Conservation (phyloP, 2,329 filamentous ascomycete species). For the Domatiomyces globalis region DNA sequence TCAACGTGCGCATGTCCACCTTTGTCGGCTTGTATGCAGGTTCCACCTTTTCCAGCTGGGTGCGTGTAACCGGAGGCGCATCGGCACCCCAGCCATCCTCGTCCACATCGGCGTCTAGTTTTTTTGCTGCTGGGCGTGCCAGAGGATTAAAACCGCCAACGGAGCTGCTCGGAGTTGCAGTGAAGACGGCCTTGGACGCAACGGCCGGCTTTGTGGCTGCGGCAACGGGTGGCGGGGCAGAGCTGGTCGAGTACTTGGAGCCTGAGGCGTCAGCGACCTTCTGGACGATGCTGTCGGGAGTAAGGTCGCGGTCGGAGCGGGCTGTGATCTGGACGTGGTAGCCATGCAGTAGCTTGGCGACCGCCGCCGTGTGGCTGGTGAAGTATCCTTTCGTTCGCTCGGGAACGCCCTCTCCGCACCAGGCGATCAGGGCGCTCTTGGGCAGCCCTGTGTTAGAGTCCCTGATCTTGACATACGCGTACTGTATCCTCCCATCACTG, state of each 20-base stretch:
- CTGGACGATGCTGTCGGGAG: constrained; percentile 73
- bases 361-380: constrained; percentile 78
- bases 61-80: constrained; percentile 77
- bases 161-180: constrained; percentile 52
- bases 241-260: constrained; percentile 72
- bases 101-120: constrained; percentile 44
- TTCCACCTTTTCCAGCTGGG: constrained; percentile 78
- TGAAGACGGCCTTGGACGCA: constrained; percentile 83
- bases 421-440: constrained; percentile 86
- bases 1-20: constrained; percentile 80
- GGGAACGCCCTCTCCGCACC: constrained; percentile 96
- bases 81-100: constrained; percentile 89
- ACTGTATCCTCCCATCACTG: constrained; percentile 90
- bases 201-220: constrained; percentile 44
- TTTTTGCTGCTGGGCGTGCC: constrained; percentile 26
- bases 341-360: constrained; percentile 84
- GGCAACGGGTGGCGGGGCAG: constrained; percentile 39
- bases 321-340: constrained; percentile 98
- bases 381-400: constrained; percentile 98
- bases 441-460: constrained; percentile 81
- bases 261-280: constrained; percentile 93
- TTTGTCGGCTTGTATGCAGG: constrained; percentile 90
- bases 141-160: constrained; percentile 52
- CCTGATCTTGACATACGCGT: constrained; percentile 91
- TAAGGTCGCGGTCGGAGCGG: constrained; percentile 76